Conservation (phyloP, 2,329 filamentous ascomycete genomes). For the Alternaria solani region DNA sequence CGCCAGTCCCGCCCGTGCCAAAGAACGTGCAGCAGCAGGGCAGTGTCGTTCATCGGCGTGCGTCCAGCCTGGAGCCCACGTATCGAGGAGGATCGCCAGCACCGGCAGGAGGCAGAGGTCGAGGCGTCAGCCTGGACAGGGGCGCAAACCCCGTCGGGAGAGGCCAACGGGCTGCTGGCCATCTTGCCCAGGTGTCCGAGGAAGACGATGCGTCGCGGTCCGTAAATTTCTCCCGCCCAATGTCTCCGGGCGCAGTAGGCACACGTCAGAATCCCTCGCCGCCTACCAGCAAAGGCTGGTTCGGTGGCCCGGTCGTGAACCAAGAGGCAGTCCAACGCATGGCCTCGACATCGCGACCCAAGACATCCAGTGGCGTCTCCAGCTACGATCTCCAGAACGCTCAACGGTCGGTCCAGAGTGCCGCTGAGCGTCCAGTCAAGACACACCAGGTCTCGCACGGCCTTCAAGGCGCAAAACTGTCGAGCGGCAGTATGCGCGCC, state of each 20-base stretch:
- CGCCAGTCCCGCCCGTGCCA: slow-evolving; percentile 80
- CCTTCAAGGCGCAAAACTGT: slow-evolving; percentile 52
- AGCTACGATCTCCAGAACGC: slow-evolving; percentile 30
- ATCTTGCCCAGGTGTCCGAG: slow-evolving; percentile 54
- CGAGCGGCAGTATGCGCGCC: slow-evolving; percentile 62
- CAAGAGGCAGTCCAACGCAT: slow-evolving; percentile 41
- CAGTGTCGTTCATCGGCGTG: slow-evolving; percentile 40
- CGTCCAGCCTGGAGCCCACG: slow-evolving; percentile 62
- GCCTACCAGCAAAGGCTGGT: slow-evolving; percentile 48
- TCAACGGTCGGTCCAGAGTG: slow-evolving; percentile 47
- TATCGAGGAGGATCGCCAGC: slow-evolving; percentile 57
- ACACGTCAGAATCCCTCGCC: slow-evolving; percentile 20
- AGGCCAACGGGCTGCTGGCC: slow-evolving; percentile 41
- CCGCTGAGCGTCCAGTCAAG: slow-evolving; percentile 52
- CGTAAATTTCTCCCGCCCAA: slow-evolving; percentile 65
- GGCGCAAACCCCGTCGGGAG: slow-evolving; percentile 33
- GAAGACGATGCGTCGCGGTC: slow-evolving; percentile 55
- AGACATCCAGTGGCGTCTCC: slow-evolving; percentile 34
- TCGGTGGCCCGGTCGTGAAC: slow-evolving; percentile 48
- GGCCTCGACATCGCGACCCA: slow-evolving; percentile 35
- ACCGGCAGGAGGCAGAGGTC: slow-evolving; percentile 45
- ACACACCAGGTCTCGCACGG: slow-evolving; percentile 49
- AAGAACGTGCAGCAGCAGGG: slow-evolving; percentile 51
- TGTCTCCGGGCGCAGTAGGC: slow-evolving; percentile 48
- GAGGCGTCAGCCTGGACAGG: slow-evolving; percentile 54